A percentile compares a stretch with the other conserved stretches of the same genome.
Evolutionary conservation across 371 early-diverging fungal species (phyloP).

Genomic region (Dichotomocladium elegans): DNA sequence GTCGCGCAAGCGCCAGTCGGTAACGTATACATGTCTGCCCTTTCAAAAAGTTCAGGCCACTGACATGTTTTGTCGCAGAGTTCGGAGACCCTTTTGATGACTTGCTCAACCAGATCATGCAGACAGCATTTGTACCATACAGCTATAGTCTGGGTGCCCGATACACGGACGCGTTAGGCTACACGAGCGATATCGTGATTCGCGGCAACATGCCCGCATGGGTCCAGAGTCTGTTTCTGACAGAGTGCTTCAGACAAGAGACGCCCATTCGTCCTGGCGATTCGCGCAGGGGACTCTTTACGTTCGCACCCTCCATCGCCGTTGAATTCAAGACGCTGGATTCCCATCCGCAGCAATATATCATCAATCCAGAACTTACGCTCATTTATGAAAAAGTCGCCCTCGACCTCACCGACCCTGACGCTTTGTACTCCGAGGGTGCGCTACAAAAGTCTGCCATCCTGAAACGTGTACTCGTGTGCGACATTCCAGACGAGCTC

Average conservation of each 20-base stretch:
- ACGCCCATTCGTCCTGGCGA: slow-evolving; percentile 24
- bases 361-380: slow-evolving; percentile 22
- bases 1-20: background rate
- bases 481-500: slow-evolving; percentile 33
- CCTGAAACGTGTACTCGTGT: slow-evolving; percentile 25
- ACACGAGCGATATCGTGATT: slow-evolving; percentile 31
- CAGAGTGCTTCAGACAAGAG: slow-evolving; percentile 21
- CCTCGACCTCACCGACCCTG: slow-evolving; percentile 32
- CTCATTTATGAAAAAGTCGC: slow-evolving; percentile 33
- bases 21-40: background rate
- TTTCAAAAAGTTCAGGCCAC: background rate
- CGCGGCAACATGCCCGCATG: slow-evolving; percentile 40
- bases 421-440: slow-evolving; percentile 11
- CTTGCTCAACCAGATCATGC: slow-evolving; percentile 4
- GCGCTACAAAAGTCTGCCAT: slow-evolving; percentile 17
- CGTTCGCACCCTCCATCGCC: slow-evolving; percentile 38
- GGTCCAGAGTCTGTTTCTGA: slow-evolving; percentile 38
- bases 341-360: background rate
- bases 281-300: slow-evolving; percentile 27
- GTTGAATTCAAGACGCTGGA: slow-evolving; percentile 25
- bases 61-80: background rate
- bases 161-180: slow-evolving; percentile 34
- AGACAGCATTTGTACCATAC: slow-evolving; percentile 40
- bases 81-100: background rate
- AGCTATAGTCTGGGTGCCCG: slow-evolving; percentile 47